These are phyloP conservation scores for Cercospora sp. DNA, from an alignment of 2,329 filamentous ascomycete genomes.

Conservation along the genomic window DNA sequence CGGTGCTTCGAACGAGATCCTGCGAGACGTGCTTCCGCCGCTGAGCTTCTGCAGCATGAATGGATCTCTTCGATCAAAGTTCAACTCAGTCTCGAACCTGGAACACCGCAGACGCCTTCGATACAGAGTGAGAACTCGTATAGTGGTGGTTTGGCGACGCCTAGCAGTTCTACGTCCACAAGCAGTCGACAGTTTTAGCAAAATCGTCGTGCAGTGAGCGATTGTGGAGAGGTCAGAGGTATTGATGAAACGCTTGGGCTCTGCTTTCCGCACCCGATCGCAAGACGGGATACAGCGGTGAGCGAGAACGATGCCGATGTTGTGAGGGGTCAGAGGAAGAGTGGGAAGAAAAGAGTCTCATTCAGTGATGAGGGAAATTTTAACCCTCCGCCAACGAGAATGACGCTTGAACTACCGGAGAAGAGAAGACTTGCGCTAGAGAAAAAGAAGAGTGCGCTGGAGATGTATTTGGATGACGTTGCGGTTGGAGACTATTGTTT, in stretches of 20 bases:
- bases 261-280: not conserved
- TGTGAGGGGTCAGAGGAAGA: not conserved
- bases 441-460: not conserved
- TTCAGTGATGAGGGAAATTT: not conserved
- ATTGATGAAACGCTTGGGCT: not conserved
- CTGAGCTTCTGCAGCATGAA: constrained; percentile 89
- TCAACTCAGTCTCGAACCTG: constrained; percentile 51
- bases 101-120: constrained; percentile 46
- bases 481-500: constrained; percentile 11
- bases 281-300: not conserved
- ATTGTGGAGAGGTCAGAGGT: not conserved
- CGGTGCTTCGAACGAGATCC: constrained; percentile 87
- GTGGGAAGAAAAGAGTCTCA: not conserved
- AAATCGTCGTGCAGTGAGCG: constrained; percentile 8
- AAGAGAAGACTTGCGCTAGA: not conserved
- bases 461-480: not conserved
- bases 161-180: constrained; percentile 16
- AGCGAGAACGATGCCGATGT: not conserved
- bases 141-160: constrained; percentile 17
- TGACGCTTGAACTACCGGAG: not conserved
- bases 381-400: not conserved
- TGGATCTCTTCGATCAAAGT: constrained; percentile 65
- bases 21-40: constrained; percentile 72
- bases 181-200: constrained; percentile 18
- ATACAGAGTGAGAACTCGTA: constrained; percentile 22